A percentile compares a stretch with the other conserved stretches of the same genome.
Evolutionary conservation across 1,284 basidiomycete genomes (phyloP).

Genomic region (Cutaneotrichosporon cyanovorans): DNA sequence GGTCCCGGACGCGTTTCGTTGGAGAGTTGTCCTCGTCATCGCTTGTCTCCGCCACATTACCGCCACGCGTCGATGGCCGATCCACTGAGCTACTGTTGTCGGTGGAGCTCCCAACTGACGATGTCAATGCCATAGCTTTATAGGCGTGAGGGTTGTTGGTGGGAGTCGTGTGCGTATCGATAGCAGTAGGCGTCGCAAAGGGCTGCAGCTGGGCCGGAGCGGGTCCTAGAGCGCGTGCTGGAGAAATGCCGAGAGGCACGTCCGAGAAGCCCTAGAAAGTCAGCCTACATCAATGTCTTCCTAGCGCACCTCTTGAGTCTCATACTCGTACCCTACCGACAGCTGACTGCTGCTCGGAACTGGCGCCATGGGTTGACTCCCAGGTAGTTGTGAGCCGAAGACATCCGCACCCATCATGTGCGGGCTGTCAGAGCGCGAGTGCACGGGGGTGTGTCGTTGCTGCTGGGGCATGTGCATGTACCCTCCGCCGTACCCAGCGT

Average conservation of each 20-base stretch:
- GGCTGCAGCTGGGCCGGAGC: slow-evolving; percentile 28
- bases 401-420: slow-evolving; percentile 33
- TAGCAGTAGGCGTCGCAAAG: slow-evolving; percentile 23
- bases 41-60: slow-evolving; percentile 16
- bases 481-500: too few species aligned
- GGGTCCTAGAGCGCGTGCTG: slow-evolving; percentile 39
- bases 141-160: not conserved
- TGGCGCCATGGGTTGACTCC: not conserved
- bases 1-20: slow-evolving; percentile 20
- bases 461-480: not conserved
- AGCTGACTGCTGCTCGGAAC: not conserved
- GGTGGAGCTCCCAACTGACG: slow-evolving; percentile 6
- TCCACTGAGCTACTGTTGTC: slow-evolving; percentile 14
- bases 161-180: slow-evolving; percentile 11
- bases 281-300: not conserved
- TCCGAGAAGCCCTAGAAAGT: not conserved
- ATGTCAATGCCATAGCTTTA: slow-evolving; percentile 4
- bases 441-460: slow-evolving; percentile 23
- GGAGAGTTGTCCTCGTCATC: slow-evolving; percentile 40
- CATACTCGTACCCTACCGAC: slow-evolving; percentile 6
- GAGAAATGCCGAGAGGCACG: slow-evolving; percentile 33
- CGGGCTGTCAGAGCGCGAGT: slow-evolving; percentile 24
- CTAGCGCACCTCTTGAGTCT: not conserved
- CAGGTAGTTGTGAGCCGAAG: slow-evolving; percentile 10
- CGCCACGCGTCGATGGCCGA: slow-evolving; percentile 5